Conservation (phyloP, 1,284 basidiomycete genomes). For the Naganishia cerealis region DNA sequence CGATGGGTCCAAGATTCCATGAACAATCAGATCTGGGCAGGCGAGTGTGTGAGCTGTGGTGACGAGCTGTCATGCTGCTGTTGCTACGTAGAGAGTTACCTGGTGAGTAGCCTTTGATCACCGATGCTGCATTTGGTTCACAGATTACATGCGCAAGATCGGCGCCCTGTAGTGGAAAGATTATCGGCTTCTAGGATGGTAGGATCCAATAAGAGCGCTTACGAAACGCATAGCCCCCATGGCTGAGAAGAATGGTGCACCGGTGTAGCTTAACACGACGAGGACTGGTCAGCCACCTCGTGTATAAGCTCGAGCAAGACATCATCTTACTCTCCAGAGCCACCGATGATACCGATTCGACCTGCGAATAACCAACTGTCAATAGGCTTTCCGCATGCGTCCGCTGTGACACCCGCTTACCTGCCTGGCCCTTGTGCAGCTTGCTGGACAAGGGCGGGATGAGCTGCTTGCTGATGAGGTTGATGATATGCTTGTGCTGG, state of each 20-base stretch:
- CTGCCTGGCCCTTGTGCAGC: conserved; percentile 94
- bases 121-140: conserved; percentile 79
- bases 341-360: conserved; percentile 88
- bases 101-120: conserved; percentile 91
- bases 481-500: conserved; percentile 49
- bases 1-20: conserved; percentile 69
- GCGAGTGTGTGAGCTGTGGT: background rate
- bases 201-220: conserved; percentile 44
- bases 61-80: background rate
- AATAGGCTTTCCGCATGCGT: background rate
- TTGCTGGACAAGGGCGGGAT: conserved; percentile 56
- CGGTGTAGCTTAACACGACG: conserved; percentile 68
- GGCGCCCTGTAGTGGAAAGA: conserved; percentile 64
- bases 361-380: conserved; percentile 53
- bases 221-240: conserved; percentile 83
- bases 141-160: conserved; percentile 97
- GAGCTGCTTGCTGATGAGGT: conserved; percentile 45
- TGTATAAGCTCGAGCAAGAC: background rate
- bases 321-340: conserved; percentile 75
- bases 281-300: background rate
- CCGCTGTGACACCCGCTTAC: conserved; percentile 54
- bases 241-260: conserved; percentile 90
- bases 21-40: conserved; percentile 86
- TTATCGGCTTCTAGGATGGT: conserved; percentile 29
- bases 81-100: conserved; percentile 16